Evolutionary conservation across 495 filamentous ascomycete species (phyloP).

Genomic region (Xylaria curta): DNA sequence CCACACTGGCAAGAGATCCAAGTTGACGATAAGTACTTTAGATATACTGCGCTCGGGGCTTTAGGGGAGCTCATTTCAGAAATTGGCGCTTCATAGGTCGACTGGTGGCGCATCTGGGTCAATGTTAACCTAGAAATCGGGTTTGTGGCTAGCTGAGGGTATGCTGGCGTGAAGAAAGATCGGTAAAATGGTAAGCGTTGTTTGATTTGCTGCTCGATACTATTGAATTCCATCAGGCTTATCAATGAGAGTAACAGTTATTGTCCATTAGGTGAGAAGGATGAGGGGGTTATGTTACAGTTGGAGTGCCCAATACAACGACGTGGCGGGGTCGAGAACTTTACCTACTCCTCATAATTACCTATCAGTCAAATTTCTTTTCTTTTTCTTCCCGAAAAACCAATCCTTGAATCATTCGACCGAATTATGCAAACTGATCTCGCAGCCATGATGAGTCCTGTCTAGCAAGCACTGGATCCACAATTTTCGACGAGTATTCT

Average conservation of each 20-base stretch:
- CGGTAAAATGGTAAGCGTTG: not conserved
- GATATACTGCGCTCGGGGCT: not conserved
- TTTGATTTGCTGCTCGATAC: not conserved
- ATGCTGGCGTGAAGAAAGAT: not conserved
- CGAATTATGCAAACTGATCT: not conserved
- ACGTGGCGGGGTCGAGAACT: not conserved
- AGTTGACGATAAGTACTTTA: not conserved
- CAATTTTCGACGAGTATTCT: not conserved
- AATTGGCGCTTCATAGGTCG: not conserved
- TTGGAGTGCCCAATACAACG: not conserved
- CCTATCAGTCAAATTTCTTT: not conserved
- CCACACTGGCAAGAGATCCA: not conserved
- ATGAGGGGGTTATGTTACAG: not conserved
- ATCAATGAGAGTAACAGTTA: not conserved
- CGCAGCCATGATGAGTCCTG: not conserved
- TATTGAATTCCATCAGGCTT: not conserved
- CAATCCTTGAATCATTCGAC: not conserved
- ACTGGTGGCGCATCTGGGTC: not conserved
- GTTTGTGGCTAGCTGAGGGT: not conserved
- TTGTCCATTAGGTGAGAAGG: not conserved
- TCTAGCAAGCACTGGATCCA: not conserved
- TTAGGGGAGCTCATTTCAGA: not conserved
- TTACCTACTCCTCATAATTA: not conserved
- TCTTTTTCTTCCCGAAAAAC: not conserved
- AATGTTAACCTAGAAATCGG: not conserved